These are phyloP conservation scores for Blastocrithidia nonstop DNA, from an alignment of 208 protist genomes.

Conservation along the genomic window DNA sequence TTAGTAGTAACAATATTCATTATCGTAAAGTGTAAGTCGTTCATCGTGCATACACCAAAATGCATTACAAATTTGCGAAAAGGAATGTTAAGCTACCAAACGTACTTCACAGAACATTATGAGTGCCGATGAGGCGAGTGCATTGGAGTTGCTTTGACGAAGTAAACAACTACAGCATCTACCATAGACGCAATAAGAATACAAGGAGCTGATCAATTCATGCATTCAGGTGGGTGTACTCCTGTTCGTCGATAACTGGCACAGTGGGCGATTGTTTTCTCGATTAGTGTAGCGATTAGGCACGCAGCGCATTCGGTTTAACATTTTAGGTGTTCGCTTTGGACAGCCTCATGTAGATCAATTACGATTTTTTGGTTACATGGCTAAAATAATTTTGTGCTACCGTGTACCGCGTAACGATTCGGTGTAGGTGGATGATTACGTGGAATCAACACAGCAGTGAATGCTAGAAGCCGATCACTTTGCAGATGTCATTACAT, in stretches of 20 bases:
- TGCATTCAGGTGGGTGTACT: slow-evolving; percentile 74
- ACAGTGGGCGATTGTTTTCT: slow-evolving; percentile 63
- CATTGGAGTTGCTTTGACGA: slow-evolving; percentile 32
- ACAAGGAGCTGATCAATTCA: slow-evolving; percentile 29
- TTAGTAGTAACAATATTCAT: too few species aligned
- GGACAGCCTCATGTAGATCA: slow-evolving; percentile 49
- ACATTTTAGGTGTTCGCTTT: slow-evolving; percentile 69
- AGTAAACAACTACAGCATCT: slow-evolving; percentile 20
- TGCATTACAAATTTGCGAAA: too few species aligned
- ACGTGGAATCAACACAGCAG: slow-evolving; percentile 39
- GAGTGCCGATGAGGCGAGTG: slow-evolving; percentile 6
- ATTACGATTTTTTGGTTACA: slow-evolving; percentile 50
- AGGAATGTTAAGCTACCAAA: too few species aligned
- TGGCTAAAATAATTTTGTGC: slow-evolving; percentile 63
- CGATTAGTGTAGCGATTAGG: slow-evolving; percentile 47
- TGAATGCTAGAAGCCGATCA: slow-evolving; percentile 72
- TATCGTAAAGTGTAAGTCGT: too few species aligned
- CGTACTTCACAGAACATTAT: too few species aligned
- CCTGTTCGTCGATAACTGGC: slow-evolving; percentile 80
- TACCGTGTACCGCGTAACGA: slow-evolving; percentile 47
- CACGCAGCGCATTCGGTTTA: slow-evolving; percentile 51
- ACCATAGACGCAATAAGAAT: slow-evolving; percentile 31
- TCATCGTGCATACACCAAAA: too few species aligned
- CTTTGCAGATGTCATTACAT: slow-evolving; percentile 49
- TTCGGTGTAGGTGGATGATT: slow-evolving; percentile 47